These are phyloP conservation scores for Hypoxylon sp. DNA, from an alignment of 2,329 filamentous ascomycete species.

Conservation along the genomic window DNA sequence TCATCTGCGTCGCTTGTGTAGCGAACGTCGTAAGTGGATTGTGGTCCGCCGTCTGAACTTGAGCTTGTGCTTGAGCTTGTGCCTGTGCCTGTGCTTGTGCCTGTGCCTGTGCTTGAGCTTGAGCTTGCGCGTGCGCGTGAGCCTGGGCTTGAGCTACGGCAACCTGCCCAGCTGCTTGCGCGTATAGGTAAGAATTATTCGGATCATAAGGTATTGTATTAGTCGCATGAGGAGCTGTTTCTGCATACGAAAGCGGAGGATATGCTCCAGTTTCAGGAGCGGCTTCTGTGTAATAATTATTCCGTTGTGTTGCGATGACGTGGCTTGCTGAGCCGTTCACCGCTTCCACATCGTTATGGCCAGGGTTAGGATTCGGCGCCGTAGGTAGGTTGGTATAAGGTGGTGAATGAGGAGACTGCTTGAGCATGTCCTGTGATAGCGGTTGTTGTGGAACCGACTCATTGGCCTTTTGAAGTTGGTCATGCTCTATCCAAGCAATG, in stretches of 20 bases:
- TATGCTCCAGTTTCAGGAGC: conserved; percentile 47
- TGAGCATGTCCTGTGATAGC: conserved; percentile 50
- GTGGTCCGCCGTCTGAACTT: conserved; percentile 47
- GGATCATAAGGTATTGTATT: conserved; percentile 48
- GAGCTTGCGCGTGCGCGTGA: conserved; percentile 43
- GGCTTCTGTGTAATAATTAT: conserved; percentile 48
- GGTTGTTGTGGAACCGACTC: conserved; percentile 36
- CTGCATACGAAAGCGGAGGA: conserved; percentile 48
- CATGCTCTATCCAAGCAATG: conserved; percentile 65
- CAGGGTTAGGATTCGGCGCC: conserved; percentile 35
- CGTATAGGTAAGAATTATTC: conserved; percentile 49
- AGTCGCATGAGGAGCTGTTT: conserved; percentile 44
- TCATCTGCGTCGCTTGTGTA: conserved; percentile 50
- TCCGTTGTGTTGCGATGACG: conserved; percentile 43
- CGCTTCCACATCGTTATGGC: conserved; percentile 43
- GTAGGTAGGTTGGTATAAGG: conserved; percentile 47
- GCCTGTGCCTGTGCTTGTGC: conserved; percentile 46
- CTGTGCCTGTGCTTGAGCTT: conserved; percentile 47
- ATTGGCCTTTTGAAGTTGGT: conserved; percentile 58
- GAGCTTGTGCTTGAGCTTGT: conserved; percentile 48
- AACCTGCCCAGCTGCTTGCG: conserved; percentile 48
- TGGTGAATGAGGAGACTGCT: conserved; percentile 51
- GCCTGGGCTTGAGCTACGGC: conserved; percentile 45
- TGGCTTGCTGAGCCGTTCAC: conserved; percentile 45
- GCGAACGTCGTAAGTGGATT: conserved; percentile 51